Base-by-base conservation (phyloP, 2,329 filamentous ascomycete species). In the Epichloe coenophiala region DNA sequence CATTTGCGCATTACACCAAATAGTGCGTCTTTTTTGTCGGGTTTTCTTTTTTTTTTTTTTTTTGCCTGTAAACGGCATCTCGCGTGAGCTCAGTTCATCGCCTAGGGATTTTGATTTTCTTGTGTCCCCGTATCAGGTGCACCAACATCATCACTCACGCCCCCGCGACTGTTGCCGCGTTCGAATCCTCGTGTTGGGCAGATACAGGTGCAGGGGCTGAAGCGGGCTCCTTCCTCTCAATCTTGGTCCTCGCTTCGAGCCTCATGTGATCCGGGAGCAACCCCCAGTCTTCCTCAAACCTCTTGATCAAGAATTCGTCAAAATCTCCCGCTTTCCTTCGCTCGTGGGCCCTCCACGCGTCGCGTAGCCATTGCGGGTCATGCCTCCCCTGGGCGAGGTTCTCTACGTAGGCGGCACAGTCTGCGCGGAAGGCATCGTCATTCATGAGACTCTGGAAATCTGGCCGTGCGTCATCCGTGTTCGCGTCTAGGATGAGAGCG, bases 301-400 rank as follows among this genome's bases (percentile, higher is more conserved):
- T 69, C 2, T 61, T 57, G 9, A 66, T 60, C 33, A 76, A 61
- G 48, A 68, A 72, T 3, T 70, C 68, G 52, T 78, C 70, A 53
- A 77, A 80, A 2, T 72, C 65, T 4, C 77, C 77, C 1, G 64
- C 59, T 47, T 63, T 66, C 50, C 76, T 72, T 58, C 68, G 65
- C 49, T 69, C 65, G 53, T 78, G 74, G 0, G 77, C 77, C 4
- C 60, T 60, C 66, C 72, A 78, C 1, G 77, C 77, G 50, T 73
- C 66, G 15, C 59, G 63, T 7, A 81, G 68, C 77, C 77, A 80
- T 13, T 69, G 67, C 1, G 69, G 67, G 55, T 79, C 75, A 51
- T 78, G 73, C 36, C 68, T 69, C 3, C 77, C 77, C 37, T 65
- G 61, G 4, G 60, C 55, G 17, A 80, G 61, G 54, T 74, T 66